These are phyloP conservation scores for Phytophthora idaei DNA, from an alignment of 352 stramenopile species.

Conservation along the genomic window DNA sequence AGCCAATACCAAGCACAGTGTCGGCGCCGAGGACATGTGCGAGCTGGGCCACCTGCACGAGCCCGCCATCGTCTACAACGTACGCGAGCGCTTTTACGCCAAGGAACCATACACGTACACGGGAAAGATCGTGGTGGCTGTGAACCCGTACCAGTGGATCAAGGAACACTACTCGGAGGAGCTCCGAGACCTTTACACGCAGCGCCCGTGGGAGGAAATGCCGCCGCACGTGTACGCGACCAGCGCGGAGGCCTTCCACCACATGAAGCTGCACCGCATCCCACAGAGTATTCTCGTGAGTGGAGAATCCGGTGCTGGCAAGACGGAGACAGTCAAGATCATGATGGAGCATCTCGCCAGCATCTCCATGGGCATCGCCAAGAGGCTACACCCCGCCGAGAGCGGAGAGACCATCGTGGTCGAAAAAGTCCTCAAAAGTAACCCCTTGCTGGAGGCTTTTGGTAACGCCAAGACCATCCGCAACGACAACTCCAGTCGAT, in stretches of 20 bases:
- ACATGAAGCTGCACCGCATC: slow-evolving; percentile 76
- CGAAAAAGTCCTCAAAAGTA: slow-evolving; percentile 91
- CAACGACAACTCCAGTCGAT: slow-evolving; percentile 96
- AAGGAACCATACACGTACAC: slow-evolving; percentile 96
- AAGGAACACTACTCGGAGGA: slow-evolving; percentile 85
- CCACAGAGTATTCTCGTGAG: slow-evolving; percentile 93
- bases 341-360: slow-evolving; percentile 95
- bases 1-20: slow-evolving; percentile 34
- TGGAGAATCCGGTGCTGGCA: slow-evolving; percentile 93
- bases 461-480: slow-evolving; percentile 93
- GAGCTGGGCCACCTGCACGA: slow-evolving; percentile 89
- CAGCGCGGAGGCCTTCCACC: slow-evolving; percentile 80
- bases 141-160: slow-evolving; percentile 96
- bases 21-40: slow-evolving; percentile 86
- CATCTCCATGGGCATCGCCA: slow-evolving; percentile 74
- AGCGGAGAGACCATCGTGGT: slow-evolving; percentile 74
- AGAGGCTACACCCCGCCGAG: slow-evolving; percentile 63
- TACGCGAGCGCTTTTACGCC: slow-evolving; percentile 85
- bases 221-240: slow-evolving; percentile 92
- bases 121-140: slow-evolving; percentile 96
- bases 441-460: slow-evolving; percentile 91
- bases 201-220: slow-evolving; percentile 64
- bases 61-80: slow-evolving; percentile 93
- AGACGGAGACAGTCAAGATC: slow-evolving; percentile 97
- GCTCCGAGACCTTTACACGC: slow-evolving; percentile 74